These are phyloP conservation scores for Linnemannia hyalina DNA, from an alignment of 192 early-diverging fungal species.

Conservation along the genomic window DNA sequence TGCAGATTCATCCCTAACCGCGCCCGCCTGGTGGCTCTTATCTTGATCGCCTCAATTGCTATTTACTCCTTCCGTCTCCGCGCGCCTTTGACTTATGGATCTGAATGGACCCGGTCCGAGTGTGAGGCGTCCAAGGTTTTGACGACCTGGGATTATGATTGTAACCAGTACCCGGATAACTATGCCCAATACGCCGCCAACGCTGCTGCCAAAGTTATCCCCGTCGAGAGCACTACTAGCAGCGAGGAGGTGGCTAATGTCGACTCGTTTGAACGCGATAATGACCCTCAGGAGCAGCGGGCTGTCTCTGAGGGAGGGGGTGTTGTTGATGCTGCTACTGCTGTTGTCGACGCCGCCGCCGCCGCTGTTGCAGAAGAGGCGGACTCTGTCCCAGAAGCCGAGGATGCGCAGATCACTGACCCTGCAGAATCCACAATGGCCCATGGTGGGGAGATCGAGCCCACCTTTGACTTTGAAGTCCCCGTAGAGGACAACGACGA, in stretches of 20 bases:
- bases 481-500: neutral
- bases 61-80: slow-evolving; percentile 76
- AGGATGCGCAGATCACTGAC: slow-evolving; percentile 22
- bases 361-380: slow-evolving; percentile 4
- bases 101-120: slow-evolving; percentile 75
- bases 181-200: slow-evolving; percentile 37
- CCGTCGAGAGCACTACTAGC: neutral
- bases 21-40: slow-evolving; percentile 62
- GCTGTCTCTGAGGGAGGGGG: neutral
- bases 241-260: neutral
- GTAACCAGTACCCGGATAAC: slow-evolving; percentile 56
- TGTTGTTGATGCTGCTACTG: slow-evolving; percentile 1
- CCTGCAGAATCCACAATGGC: neutral
- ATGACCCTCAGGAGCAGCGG: neutral
- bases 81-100: slow-evolving; percentile 90
- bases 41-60: slow-evolving; percentile 64
- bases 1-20: slow-evolving; percentile 71
- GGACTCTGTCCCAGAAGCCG: neutral
- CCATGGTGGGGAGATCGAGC: slow-evolving; percentile 7
- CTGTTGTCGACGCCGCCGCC: neutral
- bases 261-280: neutral
- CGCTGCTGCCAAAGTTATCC: neutral
- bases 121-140: slow-evolving; percentile 88
- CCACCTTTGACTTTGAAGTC: slow-evolving; percentile 18
- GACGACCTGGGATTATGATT: slow-evolving; percentile 87